Evolutionary conservation across 371 early-diverging fungal species (phyloP), one percentile per base, ranked within the genome.

Genomic region (Mucor mucedo): DNA sequence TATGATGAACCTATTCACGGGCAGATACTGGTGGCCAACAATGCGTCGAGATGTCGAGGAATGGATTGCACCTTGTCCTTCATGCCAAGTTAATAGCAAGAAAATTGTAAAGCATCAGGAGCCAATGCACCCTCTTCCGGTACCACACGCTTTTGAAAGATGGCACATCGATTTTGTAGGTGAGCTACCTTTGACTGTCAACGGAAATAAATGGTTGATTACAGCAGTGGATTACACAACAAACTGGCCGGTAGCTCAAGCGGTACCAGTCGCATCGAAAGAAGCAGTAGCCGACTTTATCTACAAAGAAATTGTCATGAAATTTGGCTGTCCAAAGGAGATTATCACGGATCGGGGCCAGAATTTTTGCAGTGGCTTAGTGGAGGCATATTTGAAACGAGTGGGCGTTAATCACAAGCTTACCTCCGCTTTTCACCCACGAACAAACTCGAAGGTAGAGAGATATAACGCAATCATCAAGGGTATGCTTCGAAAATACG

Each of bases 281-380:
- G 64, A 72, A 32, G 70, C 71, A 0, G 63, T 80, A 30, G 75
- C 76, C 3, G 41, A 69, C 1, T 79, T 79, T 29, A 44, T 79
- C 45, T 58, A 64, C 29, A 68, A 32, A 50, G 27, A 39, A 41
- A 74, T 79, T 41, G 72, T 75, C 10, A 56, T 70, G 53, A 63
- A 50, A 6, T 74, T 69, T 50, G 75, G 80, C 4, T 63, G 69
- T n/a, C 76, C 71, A 9, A n/a, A 16, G 1, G 67, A 73, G 52
- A 73, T 84, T 2, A 13, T 79, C 5, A 70, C 75, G 0, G 77
- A 84, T 54, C 54, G 73, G 4, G 84, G 78, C 21, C 44, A 69
- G 1, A 74, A 77, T 33, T 81, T 72, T 29, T 62, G 59, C 30
- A 65, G 66, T 40, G 65, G 62, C 41, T 60, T 72, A 8, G 29